Evolutionary conservation across 371 early-diverging fungal species (phyloP).

Genomic region (Saksenaea oblongispora): DNA sequence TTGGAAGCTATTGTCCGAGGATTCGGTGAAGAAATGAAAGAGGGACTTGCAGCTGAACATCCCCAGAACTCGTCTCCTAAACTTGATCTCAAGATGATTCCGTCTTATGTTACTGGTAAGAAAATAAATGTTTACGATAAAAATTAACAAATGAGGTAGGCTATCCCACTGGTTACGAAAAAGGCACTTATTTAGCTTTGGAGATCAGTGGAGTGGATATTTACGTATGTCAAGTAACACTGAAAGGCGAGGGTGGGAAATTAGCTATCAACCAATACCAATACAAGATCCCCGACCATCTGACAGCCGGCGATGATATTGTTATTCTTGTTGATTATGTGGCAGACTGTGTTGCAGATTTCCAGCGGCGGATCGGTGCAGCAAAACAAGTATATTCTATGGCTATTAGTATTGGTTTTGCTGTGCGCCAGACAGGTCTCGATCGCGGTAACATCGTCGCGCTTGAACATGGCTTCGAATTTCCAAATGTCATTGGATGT

Average conservation of each 20-base stretch:
- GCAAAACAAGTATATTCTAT: constrained; percentile 45
- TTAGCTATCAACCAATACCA: constrained; percentile 57
- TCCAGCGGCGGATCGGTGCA: constrained; percentile 43
- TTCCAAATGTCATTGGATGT: constrained; percentile 47
- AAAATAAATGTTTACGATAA: not conserved
- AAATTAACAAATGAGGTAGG: constrained; percentile 24
- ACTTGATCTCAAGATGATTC: constrained; percentile 53
- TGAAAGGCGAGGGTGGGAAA: constrained; percentile 51
- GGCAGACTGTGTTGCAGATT: constrained; percentile 66
- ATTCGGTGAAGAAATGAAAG: constrained; percentile 47
- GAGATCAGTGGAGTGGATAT: constrained; percentile 88
- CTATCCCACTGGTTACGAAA: constrained; percentile 84
- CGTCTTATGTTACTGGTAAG: constrained; percentile 52
- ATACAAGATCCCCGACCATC: constrained; percentile 80
- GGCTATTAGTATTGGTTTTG: constrained; percentile 52
- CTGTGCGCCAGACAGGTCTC: constrained; percentile 46
- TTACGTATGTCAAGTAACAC: constrained; percentile 51
- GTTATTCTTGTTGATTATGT: constrained; percentile 84
- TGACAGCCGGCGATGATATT: constrained; percentile 65
- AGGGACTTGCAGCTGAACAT: constrained; percentile 30
- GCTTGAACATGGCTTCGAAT: constrained; percentile 42
- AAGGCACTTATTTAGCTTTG: constrained; percentile 87
- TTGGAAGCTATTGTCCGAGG: constrained; percentile 28
- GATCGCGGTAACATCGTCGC: constrained; percentile 40
- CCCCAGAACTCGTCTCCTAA: constrained; percentile 2